Base-by-base conservation (phyloP, 495 filamentous ascomycete genomes). In the Talaromyces adpressus region DNA sequence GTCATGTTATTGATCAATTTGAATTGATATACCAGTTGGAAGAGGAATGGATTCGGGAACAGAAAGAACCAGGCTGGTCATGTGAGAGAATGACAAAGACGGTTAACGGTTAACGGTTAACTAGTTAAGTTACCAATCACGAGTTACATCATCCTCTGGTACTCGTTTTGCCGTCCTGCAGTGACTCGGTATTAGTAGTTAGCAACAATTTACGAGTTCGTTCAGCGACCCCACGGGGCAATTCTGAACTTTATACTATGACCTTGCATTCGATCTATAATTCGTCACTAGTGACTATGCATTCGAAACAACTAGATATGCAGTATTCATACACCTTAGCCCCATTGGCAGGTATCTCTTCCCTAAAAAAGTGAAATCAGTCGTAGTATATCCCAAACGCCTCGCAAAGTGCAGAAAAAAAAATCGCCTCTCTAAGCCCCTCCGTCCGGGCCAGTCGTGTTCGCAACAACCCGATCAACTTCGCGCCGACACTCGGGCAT, bases 401-500 rank as follows among this genome's bases (percentile, higher is more conserved):
- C 45, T 49, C 45, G 45, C 45, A 49, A 30, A 49, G 16, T 20
- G 45, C 45, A 49, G 18, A n/a, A 49, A 49, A 18, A 9, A 49
- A 49, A 27, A 27, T 14, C 52, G 11, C 52, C 22, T 27, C 22
- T 56, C 5, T 22, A 56, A 53, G 49, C 16, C 52, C 23, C 52
- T 56, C 52, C 1, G 9, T 5, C n/a, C 14, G 52, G 20, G 20
- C 52, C 16, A 29, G 9, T 70, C 39, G 79, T 83, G 11, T 73
- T 74, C 62, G 70, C 66, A 25, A 95, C 68, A 11, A 92, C 84
- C 52, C 77, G 74, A 61, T 82, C 79, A 27, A 94, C 86, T 70
- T 95, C 91, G 16, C 77, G 84, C 59, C 78, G 75, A 66, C 91
- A 73, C 79, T 94, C 93, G 0, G 91, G 91, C 79, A 95, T 84